Conservation (phyloP, 179 eudicot genomes). For the Silene noctiflora region DNA sequence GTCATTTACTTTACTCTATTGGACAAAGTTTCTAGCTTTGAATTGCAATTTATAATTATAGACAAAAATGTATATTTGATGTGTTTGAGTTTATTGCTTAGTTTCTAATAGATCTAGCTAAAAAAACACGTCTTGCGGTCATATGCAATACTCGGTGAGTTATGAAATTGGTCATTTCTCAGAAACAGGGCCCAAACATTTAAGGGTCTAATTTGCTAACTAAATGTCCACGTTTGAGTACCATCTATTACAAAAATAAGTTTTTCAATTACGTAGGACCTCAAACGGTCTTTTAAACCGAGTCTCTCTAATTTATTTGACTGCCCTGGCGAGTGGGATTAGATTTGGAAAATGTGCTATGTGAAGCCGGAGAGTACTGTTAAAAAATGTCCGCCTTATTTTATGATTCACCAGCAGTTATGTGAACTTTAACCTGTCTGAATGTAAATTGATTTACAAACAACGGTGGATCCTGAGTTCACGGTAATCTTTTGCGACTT, state of each 20-base stretch:
- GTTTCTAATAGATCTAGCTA: neutral
- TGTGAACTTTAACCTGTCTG: neutral
- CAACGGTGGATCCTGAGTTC: neutral
- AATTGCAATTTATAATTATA: neutral
- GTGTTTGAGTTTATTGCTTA: neutral
- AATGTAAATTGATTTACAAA: neutral
- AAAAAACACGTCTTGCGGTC: neutral
- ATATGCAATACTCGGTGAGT: neutral
- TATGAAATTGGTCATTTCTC: neutral
- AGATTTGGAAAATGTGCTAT: too few relatives aligned
- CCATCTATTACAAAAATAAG: too few relatives aligned
- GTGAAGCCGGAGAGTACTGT: too few relatives aligned
- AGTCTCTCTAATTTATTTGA: too few relatives aligned
- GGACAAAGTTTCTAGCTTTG: neutral
- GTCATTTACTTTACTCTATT: neutral
- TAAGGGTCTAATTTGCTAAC: too few relatives aligned
- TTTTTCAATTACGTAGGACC: too few relatives aligned
- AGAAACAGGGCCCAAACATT: too few relatives aligned
- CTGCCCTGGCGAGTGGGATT: too few relatives aligned
- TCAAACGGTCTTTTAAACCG: too few relatives aligned
- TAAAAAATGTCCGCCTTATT: too few relatives aligned
- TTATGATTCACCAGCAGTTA: neutral
- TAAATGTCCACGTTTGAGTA: too few relatives aligned
- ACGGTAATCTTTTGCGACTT: neutral
- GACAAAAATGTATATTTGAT: neutral